These are phyloP conservation scores for Aphanoascus verrucosus DNA, from an alignment of 2,329 filamentous ascomycete genomes.

Conservation along the genomic window DNA sequence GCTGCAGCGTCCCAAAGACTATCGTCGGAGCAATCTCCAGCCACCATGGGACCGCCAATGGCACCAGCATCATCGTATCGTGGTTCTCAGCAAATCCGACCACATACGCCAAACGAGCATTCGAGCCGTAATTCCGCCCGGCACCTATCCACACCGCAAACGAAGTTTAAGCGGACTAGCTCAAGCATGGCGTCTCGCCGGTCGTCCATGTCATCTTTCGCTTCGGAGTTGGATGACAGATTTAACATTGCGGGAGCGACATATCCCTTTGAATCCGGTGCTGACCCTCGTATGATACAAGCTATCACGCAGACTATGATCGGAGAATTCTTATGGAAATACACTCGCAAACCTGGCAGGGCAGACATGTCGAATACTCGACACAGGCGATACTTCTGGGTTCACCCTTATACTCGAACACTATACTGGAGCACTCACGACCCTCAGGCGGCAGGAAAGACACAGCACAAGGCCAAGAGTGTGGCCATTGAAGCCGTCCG, in stretches of 20 bases:
- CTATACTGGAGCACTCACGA: conserved; percentile 94
- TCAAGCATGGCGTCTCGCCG: conserved; percentile 48
- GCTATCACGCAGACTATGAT: conserved; percentile 99
- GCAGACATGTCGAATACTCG: conserved; percentile 74
- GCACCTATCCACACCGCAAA: conserved; percentile 50
- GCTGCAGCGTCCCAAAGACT: conserved; percentile 60
- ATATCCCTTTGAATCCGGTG: conserved; percentile 56
- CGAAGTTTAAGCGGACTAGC: conserved; percentile 31
- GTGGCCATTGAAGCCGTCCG: conserved; percentile 87
- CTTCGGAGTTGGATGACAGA: conserved; percentile 79
- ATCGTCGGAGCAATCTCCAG: conserved; percentile 35
- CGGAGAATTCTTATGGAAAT: conserved; percentile 97
- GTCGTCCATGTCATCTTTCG: conserved; percentile 90
- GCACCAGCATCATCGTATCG: conserved; percentile 67
- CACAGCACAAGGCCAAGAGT: conserved; percentile 73
- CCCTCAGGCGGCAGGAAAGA: conserved; percentile 64
- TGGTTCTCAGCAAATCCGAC: conserved; percentile 39
- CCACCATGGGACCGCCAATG: conserved; percentile 71
- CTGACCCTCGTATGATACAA: conserved; percentile 96
- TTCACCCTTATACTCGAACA: conserved; percentile 92
- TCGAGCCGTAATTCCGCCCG: conserved; percentile 35
- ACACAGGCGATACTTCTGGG: conserved; percentile 96
- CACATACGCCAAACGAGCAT: conserved; percentile 50
- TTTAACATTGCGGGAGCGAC: conserved; percentile 63
- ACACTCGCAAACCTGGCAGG: conserved; percentile 87